Evolutionary conservation across 495 filamentous ascomycete genomes (phyloP).

Genomic region (Neurospora discreta): DNA sequence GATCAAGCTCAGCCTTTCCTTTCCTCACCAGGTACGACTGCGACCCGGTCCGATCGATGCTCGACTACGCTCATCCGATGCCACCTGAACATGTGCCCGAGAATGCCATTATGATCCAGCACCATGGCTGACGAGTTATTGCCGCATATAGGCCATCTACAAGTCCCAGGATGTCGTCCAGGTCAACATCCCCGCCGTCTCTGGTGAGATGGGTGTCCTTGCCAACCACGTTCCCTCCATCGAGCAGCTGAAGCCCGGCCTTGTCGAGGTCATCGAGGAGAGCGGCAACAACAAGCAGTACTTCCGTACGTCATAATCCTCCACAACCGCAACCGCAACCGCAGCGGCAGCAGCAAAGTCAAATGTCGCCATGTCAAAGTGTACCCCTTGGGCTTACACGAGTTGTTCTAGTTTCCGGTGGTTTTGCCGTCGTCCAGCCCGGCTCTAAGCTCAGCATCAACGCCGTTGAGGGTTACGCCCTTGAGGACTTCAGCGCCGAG

Average conservation of each 20-base stretch:
- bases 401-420: constrained; percentile 65
- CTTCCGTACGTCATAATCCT: constrained; percentile 64
- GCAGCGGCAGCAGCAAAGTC: not conserved
- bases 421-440: constrained; percentile 94
- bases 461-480: constrained; percentile 83
- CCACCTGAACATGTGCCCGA: not conserved
- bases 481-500: constrained; percentile 93
- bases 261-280: constrained; percentile 95
- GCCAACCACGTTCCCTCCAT: constrained; percentile 98
- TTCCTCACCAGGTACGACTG: constrained; percentile 88
- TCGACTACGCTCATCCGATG: not conserved
- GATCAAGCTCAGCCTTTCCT: constrained; percentile 93
- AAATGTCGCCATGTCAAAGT: not conserved
- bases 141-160: constrained; percentile 41
- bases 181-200: constrained; percentile 97
- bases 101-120: not conserved
- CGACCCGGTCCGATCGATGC: constrained; percentile 3
- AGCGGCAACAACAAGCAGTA: constrained; percentile 83
- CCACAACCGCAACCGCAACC: not conserved
- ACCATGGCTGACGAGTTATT: constrained; percentile 32
- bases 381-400: constrained; percentile 11
- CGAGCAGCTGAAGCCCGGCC: constrained; percentile 93
- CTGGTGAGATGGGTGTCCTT: constrained; percentile 98
- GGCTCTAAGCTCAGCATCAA: constrained; percentile 94
- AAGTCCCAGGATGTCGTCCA: constrained; percentile 67